These are phyloP conservation scores for Saccharomycopsis babjevae DNA, from an alignment of 805 yeast genomes.

Conservation along the genomic window DNA sequence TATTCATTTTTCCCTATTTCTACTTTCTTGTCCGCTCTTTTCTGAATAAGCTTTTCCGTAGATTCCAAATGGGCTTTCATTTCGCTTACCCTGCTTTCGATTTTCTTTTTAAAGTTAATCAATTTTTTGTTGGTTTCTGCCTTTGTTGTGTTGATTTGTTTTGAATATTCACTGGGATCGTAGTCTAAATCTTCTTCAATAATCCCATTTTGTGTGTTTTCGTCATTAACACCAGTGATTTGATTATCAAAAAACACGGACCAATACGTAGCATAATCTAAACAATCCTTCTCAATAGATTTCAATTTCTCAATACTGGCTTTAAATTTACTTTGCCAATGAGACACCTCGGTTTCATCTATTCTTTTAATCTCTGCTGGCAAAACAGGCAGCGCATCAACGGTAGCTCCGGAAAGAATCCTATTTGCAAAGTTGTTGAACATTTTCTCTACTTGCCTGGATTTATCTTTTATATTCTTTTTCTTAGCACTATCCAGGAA, in stretches of 20 bases:
- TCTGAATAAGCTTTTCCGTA: constrained; percentile 27
- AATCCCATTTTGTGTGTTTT: background rate
- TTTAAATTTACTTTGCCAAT: constrained; percentile 12
- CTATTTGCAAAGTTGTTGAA: constrained; percentile 11
- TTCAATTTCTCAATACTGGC: constrained; percentile 3
- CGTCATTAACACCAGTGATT: background rate
- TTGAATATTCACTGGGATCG: constrained; percentile 2
- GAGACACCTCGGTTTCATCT: constrained; percentile 8
- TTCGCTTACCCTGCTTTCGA: constrained; percentile 18
- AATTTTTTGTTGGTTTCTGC: constrained; percentile 8
- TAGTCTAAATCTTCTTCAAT: background rate
- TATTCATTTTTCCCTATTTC: constrained; percentile 23
- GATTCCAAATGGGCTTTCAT: constrained; percentile 26
- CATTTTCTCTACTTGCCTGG: background rate
- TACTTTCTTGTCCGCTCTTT: constrained; percentile 26
- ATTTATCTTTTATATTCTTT: background rate
- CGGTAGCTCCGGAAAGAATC: background rate
- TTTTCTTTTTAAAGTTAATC: constrained; percentile 12
- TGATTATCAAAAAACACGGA: constrained; percentile 17
- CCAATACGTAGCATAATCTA: constrained; percentile 17
- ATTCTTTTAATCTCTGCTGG: constrained; percentile 6
- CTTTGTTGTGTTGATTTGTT: constrained; percentile 1
- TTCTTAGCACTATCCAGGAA: too few relatives aligned
- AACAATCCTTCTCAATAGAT: constrained; percentile 8
- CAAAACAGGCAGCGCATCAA: background rate